Evolutionary conservation across 345 rosid species (phyloP), one percentile per base, ranked within the genome.

Genomic region (Eucalyptus rudis): DNA sequence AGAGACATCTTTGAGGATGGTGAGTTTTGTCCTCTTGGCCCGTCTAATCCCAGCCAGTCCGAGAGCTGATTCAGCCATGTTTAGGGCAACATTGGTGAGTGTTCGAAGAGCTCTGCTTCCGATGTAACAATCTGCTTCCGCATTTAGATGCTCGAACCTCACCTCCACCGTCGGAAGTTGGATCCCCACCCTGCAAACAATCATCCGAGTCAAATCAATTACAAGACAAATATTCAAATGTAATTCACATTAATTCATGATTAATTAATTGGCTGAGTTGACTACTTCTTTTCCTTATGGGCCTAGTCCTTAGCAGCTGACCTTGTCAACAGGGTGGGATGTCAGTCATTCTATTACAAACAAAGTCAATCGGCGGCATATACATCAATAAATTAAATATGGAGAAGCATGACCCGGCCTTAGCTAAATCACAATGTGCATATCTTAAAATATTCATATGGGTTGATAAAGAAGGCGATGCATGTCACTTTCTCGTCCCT

Each of bases 41-140:
- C 95, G 86, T n/a, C 90, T 89, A 44, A 97, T 93, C 59, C 98
- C 98, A n/a, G 93, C 22, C 88, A 92, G 2, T 7, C 93, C 91
- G 27, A 97, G 88, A 8, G 90, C 91, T n/a, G 98, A 95, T 49
- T 97, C 99, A 33, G 90, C 94, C 49, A 93, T 86, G 92, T 97
- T 95, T 90, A 94, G 89, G 13, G 95, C 94, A 45, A 88, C 92
- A 87, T 97, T 96, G 36, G 95, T 93, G 45, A 96, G 96, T 1
- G 97, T 92, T 1, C 98, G 99, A 33, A 97, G 96, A 59, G 99
- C 98, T 89, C 98, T 92, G 58, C 87, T 93, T 7, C 99, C 99
- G 43, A 96, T 20, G 51, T 94, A 90, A 71, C 99, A 95, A 29
- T 93, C 93, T 10, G 98, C 99, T 90, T 91, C 97, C 5, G 93